Conservation (phyloP, 139 green algal species). For the Penium margaritaceum region DNA sequence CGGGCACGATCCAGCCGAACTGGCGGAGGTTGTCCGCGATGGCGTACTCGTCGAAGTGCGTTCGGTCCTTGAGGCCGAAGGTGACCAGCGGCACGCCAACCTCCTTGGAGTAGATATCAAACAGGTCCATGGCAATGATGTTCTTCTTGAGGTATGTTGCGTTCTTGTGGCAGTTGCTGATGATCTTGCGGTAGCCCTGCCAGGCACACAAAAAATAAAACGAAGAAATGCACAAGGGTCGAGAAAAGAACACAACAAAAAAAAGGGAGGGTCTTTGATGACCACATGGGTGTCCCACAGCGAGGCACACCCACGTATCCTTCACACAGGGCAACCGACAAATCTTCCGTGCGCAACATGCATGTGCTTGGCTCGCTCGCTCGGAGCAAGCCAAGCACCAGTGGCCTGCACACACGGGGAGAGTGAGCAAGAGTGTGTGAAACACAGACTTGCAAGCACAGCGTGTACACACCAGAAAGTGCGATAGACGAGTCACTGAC, state of each 20-base stretch:
- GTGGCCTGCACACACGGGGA: no score
- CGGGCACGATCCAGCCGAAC: constrained; percentile 46
- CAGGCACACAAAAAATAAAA: no score
- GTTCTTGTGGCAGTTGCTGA: constrained; percentile 37
- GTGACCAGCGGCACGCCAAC: constrained; percentile 44
- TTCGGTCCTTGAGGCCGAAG: constrained; percentile 36
- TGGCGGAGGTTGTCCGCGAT: constrained; percentile 37
- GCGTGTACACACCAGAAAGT: no score
- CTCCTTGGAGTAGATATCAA: constrained; percentile 48
- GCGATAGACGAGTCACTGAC: no score
- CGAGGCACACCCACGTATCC: no score
- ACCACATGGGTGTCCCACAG: no score
- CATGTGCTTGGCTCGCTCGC: no score
- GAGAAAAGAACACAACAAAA: background rate
- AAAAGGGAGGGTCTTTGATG: no score
- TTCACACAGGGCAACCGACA: no score
- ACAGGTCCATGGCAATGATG: constrained; percentile 25
- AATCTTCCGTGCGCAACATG: no score
- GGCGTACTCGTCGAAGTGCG: constrained; percentile 46
- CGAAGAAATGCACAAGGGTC: background rate
- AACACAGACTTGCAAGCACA: background rate
- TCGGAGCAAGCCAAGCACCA: no score
- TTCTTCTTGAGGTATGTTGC: constrained; percentile 23
- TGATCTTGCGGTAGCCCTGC: constrained; percentile 46
- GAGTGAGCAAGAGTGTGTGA: no score